These are phyloP conservation scores for Penicillium crystallinum DNA, from an alignment of 495 filamentous ascomycete genomes.

Conservation along the genomic window DNA sequence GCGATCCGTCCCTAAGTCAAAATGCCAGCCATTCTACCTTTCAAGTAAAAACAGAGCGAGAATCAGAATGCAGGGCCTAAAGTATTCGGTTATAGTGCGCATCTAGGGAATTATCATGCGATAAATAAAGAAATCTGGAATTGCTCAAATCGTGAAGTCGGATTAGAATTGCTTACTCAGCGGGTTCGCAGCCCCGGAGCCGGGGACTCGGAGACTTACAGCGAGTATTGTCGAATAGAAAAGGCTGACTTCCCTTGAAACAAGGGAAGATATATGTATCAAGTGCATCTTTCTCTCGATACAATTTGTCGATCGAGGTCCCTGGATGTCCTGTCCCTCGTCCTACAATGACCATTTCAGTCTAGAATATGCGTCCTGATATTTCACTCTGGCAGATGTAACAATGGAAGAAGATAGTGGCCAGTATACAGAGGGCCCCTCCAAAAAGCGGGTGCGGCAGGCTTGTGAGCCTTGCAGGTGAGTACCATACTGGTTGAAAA, in stretches of 20 bases:
- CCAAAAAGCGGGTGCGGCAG: slow-evolving; percentile 38
- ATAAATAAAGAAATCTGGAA: neutral
- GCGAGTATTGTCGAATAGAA: no score
- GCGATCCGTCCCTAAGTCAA: no score
- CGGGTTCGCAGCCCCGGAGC: neutral
- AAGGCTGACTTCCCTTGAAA: no score
- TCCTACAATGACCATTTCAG: neutral
- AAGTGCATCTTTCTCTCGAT: neutral
- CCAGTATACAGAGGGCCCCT: slow-evolving; percentile 25
- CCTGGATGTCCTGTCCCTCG: neutral
- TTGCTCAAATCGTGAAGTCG: neutral
- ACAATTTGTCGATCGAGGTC: neutral
- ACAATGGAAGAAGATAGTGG: slow-evolving; percentile 19
- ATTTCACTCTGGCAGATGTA: neutral
- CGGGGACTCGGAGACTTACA: neutral
- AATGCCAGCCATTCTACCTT: no score
- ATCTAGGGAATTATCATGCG: no score
- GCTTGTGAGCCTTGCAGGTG: slow-evolving; percentile 48
- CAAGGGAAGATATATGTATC: neutral
- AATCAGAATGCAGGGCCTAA: no score
- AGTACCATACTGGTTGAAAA: neutral
- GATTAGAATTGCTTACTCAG: neutral
- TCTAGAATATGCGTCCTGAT: neutral
- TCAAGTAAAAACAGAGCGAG: no score
- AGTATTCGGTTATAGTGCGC: no score